A percentile compares a stretch with the other conserved stretches of the same genome.
Evolutionary conservation across 805 yeast species (phyloP).

Genomic region (Kuraishia molischiana): DNA sequence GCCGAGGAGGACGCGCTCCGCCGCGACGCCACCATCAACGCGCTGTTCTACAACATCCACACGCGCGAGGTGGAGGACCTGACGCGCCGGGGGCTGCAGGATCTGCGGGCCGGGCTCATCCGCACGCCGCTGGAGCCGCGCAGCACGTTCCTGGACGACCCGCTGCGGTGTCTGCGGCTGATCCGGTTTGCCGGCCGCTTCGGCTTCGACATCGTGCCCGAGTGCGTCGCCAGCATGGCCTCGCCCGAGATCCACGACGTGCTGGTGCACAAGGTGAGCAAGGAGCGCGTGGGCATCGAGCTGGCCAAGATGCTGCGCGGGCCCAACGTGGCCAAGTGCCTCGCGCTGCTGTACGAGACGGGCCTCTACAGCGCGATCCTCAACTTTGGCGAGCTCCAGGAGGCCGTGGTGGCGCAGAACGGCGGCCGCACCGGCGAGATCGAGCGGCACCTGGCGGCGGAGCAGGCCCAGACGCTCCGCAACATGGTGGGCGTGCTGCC

Average conservation of each 20-base stretch:
- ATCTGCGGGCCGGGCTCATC: constrained; percentile 57
- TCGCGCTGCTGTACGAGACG: constrained; percentile 45
- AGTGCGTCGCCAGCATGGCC: constrained; percentile 57
- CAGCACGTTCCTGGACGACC: constrained; percentile 89
- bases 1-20: constrained; percentile 86
- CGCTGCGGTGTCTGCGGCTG: constrained; percentile 77
- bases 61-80: constrained; percentile 71
- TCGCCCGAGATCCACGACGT: constrained; percentile 45
- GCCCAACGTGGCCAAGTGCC: constrained; percentile 50
- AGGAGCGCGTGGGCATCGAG: constrained; percentile 87
- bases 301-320: constrained; percentile 68
- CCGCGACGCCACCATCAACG: constrained; percentile 92
- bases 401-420: constrained; percentile 11
- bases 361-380: constrained; percentile 53
- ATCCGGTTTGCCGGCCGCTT: constrained; percentile 81
- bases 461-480: constrained; percentile 1
- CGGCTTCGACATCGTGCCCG: constrained; percentile 51
- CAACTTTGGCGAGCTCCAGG: constrained; percentile 23
- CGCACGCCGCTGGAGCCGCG: constrained; percentile 84
- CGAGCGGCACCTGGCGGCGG: constrained; percentile 7
- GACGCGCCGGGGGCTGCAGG: constrained; percentile 68
- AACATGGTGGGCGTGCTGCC: constrained; percentile 5
- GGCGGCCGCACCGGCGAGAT: constrained; percentile 9
- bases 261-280: constrained; percentile 64
- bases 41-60: constrained; percentile 77